Evolutionary conservation across 2,329 filamentous ascomycete genomes (phyloP).

Genomic region (Ceratocystiopsis minuta): DNA sequence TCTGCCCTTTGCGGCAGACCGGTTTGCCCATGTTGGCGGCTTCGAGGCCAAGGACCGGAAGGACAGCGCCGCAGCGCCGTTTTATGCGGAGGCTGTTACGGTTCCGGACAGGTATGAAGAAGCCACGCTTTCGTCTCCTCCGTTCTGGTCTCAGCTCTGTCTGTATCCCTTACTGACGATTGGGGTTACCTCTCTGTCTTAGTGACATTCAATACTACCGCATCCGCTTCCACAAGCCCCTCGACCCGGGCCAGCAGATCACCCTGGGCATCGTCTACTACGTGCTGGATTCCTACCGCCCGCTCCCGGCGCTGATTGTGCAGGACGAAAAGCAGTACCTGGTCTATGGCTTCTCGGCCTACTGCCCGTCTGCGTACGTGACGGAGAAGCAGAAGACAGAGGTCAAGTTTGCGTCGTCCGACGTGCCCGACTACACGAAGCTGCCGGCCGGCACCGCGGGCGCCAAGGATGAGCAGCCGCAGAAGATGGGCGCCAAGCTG

Average conservation of each 20-base stretch:
- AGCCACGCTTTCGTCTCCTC: too few species aligned
- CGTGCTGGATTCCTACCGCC: constrained; percentile 57
- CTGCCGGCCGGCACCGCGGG: constrained; percentile 33
- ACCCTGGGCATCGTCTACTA: constrained; percentile 80
- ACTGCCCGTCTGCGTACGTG: constrained; percentile 64
- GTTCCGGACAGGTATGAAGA: constrained; percentile 31
- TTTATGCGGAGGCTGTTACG: constrained; percentile 51
- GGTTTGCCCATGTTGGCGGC: constrained; percentile 62
- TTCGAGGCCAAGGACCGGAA: constrained; percentile 91
- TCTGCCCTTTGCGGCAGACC: constrained; percentile 61
- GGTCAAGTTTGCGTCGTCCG: constrained; percentile 63
- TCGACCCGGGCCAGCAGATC: constrained; percentile 59
- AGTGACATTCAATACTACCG: constrained; percentile 70
- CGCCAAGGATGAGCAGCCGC: constrained; percentile 43
- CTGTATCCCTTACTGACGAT: too few species aligned
- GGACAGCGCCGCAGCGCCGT: constrained; percentile 45
- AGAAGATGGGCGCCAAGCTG: constrained; percentile 69
- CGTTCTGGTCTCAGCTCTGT: too few species aligned
- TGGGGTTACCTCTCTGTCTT: constrained; percentile 5
- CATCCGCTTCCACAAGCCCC: constrained; percentile 57
- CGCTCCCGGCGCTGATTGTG: constrained; percentile 65
- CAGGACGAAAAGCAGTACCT: constrained; percentile 81
- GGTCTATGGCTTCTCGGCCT: constrained; percentile 69
- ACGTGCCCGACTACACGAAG: constrained; percentile 72
- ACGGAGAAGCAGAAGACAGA: constrained; percentile 95